Base-by-base conservation (phyloP, 2,329 filamentous ascomycete genomes). In the Colletotrichum simmondsii region DNA sequence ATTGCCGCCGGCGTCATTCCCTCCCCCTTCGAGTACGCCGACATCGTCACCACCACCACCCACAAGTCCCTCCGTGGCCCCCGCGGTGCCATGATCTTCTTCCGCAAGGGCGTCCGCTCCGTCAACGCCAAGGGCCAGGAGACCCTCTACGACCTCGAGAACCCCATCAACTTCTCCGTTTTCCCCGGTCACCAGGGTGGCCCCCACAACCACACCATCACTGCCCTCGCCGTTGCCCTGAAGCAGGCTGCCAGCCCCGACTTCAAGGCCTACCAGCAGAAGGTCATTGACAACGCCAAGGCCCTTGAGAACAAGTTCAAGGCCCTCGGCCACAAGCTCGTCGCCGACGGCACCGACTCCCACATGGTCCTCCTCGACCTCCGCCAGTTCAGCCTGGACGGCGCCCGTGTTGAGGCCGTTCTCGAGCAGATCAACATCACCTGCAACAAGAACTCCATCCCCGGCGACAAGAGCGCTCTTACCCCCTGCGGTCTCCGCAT, bases 31-130 rank as follows among this genome's bases (percentile, higher is more conserved):
- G 88, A 91, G 75, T 88, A 97, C 84, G 96, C 97, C 77, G 97
- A 99, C 82, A 93, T 99, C 71, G 97, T 99, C 78, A 99, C 97
- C 75, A 99, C 97, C 75, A 99, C 97, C 75, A 99, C 97, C 59
- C 97, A 99, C 92, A 99, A 99, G 91, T 98, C 95, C 68, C 93
- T 99, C 78, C 95, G 97, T 85, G 97, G 97, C 73, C 97, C 97
- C 73, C 95, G 97, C 83, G 97, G 97, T 81, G 97, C 97, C 82
- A 99, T 99, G 97, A 99, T 99, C 87, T 99, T 99, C 91, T 99
- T 95, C 92, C 94, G 97, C 85, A 98, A 97, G 89, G 97, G 97
- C 75, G 92, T 98, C 74, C 94, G 96, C 80, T 95, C 93, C 80
- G 93, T 93, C 67, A 94, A 98, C 82, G 87, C 93, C 85, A 98